Base-by-base conservation (phyloP, 2,329 filamentous ascomycete genomes). In the Xylogone sp. region DNA sequence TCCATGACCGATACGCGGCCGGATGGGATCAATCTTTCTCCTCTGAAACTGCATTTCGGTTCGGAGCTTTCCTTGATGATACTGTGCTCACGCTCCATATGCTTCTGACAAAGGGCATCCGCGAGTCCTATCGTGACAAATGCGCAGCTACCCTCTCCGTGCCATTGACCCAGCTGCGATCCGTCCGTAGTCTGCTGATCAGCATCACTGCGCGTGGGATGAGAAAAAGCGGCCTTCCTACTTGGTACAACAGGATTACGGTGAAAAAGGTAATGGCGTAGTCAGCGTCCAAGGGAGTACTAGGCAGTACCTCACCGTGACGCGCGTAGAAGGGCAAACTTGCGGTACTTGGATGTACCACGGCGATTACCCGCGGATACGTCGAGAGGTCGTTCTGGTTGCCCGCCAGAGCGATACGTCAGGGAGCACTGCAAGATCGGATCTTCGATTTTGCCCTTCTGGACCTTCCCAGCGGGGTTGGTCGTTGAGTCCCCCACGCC, bases 311-410 rank as follows among this genome's bases (percentile, higher is more conserved):
- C 10, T 27, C 10, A 5, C 5, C 10, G 24, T 27, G n/a, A n/a
- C n/a, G n/a, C n/a, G n/a, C 24, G 24, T 27, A 27, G 24, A 27
- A 27, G n/a, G n/a, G n/a, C n/a, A n/a, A n/a, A n/a, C n/a, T 27
- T 27, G 24, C 5, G 24, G 43, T 45, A 45, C 42, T 43, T 49
- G 52, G 43, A 65, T 63, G n/a, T 13, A 16, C 34, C 34, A 13
- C 34, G 5, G 34, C 10, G 34, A 39, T 39, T 39, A 10, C 13
- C 34, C 34, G 34, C 34, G 34, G 34, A 39, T 39, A 13, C 34
- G 10, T 9, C 34, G 5, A 39, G n/a, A 16, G n/a, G n/a, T 4
- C 34, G 34, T 18, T 18, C 34, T 18, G 34, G n/a, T n/a, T n/a
- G n/a, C n/a, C n/a, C n/a, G n/a, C n/a, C n/a, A n/a, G n/a, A n/a